Percentiles rank a stretch among this genome's conserved stretches.
Conservation (phyloP, 148 eudicot species). For the Rhododendron ovatum region DNA sequence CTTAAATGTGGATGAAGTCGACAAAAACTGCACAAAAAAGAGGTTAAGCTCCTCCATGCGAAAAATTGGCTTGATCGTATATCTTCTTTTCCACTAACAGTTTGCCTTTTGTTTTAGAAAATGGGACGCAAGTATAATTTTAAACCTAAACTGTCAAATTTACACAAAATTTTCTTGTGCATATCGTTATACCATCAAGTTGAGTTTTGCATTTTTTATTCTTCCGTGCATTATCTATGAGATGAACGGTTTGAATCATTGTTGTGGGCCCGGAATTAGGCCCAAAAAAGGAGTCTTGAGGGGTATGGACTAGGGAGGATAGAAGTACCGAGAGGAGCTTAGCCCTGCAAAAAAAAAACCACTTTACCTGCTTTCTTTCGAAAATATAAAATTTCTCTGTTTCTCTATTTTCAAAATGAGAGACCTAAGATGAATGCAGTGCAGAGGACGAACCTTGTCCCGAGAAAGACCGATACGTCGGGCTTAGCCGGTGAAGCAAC, state of each 20-base stretch:
- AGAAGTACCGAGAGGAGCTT: background rate
- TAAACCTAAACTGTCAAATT: background rate
- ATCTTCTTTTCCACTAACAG: background rate
- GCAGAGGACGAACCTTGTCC: constrained; percentile 13
- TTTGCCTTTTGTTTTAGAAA: background rate
- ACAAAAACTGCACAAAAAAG: background rate
- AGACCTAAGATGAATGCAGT: background rate
- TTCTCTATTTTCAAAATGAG: background rate
- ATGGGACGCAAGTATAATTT: background rate
- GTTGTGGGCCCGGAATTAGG: background rate
- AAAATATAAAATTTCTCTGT: background rate
- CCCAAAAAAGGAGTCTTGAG: background rate
- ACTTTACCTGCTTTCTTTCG: background rate
- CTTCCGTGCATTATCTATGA: background rate
- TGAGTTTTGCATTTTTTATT: no score
- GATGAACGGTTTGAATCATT: background rate
- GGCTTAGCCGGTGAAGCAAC: background rate
- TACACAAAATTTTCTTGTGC: no score
- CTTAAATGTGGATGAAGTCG: background rate
- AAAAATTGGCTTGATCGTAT: background rate
- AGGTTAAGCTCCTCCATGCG: background rate
- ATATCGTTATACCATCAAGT: no score
- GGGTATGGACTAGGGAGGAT: background rate
- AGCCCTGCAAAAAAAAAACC: background rate
- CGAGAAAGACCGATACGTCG: constrained; percentile 19